Base-by-base conservation (phyloP, 2,329 filamentous ascomycete species). In the Aspergillus oerlinghausenensis region DNA sequence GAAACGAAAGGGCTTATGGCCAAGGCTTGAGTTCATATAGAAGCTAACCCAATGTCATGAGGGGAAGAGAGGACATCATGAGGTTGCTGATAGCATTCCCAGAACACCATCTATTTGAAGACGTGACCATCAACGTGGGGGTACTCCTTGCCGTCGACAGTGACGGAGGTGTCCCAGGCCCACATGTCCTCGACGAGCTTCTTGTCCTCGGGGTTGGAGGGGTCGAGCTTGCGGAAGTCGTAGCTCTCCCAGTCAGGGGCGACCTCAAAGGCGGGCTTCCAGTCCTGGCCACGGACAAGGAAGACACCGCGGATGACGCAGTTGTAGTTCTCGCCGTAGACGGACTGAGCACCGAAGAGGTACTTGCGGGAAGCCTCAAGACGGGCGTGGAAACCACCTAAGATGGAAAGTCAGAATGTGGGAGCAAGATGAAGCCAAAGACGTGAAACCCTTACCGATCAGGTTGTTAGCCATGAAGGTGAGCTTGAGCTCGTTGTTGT, bases 401-500 rank as follows among this genome's bases (percentile, higher is more conserved):
- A 14, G 21, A 21, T 35, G 17, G 11, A 14, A 17, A 59, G 66
- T 64, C 70, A 63, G 53, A 38, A 55, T 28, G 9, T 19, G 29
- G 54, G 14, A 17, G 32, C 2, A 42, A 14, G 9, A 5, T 45
- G 4, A 2, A 32, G 9, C 4, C 14, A 8, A 6, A 23, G 38
- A 4, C 3, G 17, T 19, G 0, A 11, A 28, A 32, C 69, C 5
- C 78, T 67, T 73, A 81, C 84, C 92, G 75, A 99, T 93, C 78
- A 97, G 82, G 86, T 99, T 99, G 84, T 89, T 90, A 69, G 91
- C 93, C 94, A 99, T 99, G 89, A 99, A 99, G 73, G 89, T 89
- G 79, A 94, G 82, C 73, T 91, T 97, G 67, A 99, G 85, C 87
- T 99, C 94, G 60, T 96, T 87, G 80, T 97, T 96, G 85, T 99